Conservation (phyloP, 257 asterid species). For the Mentha longifolia region DNA sequence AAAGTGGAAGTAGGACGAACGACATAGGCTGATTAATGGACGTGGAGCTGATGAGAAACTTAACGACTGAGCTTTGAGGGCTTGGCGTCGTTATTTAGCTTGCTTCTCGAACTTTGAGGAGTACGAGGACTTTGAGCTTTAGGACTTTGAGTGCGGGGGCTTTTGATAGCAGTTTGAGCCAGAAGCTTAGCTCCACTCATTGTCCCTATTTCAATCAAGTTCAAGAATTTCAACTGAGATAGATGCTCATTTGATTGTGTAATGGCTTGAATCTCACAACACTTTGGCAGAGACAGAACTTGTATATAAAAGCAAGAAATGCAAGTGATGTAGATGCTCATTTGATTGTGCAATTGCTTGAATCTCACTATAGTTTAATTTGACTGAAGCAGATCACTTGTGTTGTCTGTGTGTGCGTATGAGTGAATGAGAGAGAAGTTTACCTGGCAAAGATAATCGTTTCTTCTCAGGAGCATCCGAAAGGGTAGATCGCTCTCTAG, state of each 20-base stretch:
- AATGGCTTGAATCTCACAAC: not conserved
- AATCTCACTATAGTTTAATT: slow-evolving; percentile 17
- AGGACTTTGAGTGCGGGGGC: slow-evolving; percentile 19
- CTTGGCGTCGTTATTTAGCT: slow-evolving; percentile 39
- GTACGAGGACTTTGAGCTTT: slow-evolving; percentile 32
- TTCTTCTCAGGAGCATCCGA: slow-evolving; percentile 65
- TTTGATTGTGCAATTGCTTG: not conserved
- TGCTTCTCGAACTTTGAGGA: slow-evolving; percentile 55
- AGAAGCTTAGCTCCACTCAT: slow-evolving; percentile 49
- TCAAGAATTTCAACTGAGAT: slow-evolving; percentile 5
- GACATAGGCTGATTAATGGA: slow-evolving; percentile 17
- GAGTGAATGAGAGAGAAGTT: slow-evolving; percentile 21
- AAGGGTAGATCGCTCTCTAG: slow-evolving; percentile 68
- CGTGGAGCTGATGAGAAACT: slow-evolving; percentile 34
- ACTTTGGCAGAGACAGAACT: not conserved
- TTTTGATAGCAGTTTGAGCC: slow-evolving; percentile 48
- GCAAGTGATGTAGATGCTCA: not conserved
- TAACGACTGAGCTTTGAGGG: slow-evolving; percentile 41
- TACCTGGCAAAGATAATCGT: slow-evolving; percentile 77
- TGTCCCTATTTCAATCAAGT: slow-evolving; percentile 46
- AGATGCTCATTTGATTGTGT: not conserved
- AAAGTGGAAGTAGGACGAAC: slow-evolving; percentile 36
- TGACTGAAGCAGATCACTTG: not conserved
- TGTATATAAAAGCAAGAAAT: not conserved
- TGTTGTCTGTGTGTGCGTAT: not conserved